Percentiles rank a stretch among this genome's conserved stretches.
phyloP scores from a whole-genome alignment of 768 basidiomycete genomes.

The Paxillus involutus region DNA sequence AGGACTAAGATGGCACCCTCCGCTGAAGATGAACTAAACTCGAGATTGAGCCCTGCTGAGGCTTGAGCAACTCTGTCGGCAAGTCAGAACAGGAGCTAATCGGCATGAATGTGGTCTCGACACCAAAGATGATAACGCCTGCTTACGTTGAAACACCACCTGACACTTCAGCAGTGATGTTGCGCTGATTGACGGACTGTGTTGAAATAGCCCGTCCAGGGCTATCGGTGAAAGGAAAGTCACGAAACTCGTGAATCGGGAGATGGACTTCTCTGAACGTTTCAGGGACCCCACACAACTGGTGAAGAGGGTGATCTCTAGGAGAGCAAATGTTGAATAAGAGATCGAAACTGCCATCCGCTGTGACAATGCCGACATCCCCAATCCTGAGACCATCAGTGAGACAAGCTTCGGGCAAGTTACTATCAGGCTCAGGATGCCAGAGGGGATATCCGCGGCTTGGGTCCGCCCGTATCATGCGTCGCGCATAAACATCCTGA shows the following conservation, averaged over 20 bases:
- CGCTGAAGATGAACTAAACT: constrained; percentile 16
- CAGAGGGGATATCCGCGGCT: constrained; percentile 37
- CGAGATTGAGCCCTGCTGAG: background rate
- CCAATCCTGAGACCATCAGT: constrained; percentile 35
- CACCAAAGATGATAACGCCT: background rate
- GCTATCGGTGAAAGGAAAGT: background rate
- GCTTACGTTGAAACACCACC: no score
- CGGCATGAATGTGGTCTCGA: background rate
- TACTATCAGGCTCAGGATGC: constrained; percentile 32
- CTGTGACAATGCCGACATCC: constrained; percentile 38
- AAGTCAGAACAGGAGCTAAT: background rate
- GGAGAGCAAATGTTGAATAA: constrained; percentile 39
- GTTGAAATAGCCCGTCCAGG: no score
- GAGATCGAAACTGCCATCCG: constrained; percentile 35
- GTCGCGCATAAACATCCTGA: constrained; percentile 18
- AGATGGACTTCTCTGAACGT: constrained; percentile 26
- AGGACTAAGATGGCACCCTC: constrained; percentile 35
- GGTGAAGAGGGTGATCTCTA: constrained; percentile 29
- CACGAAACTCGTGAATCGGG: background rate
- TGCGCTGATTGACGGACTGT: no score
- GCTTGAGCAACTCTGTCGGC: no score
- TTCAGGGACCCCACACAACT: constrained; percentile 27
- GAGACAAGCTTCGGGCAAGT: constrained; percentile 23
- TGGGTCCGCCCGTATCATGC: constrained; percentile 15
- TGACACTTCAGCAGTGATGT: no score